A percentile compares a stretch with the other conserved stretches of the same genome.
These are phyloP conservation scores for Pachyrhizus erosus DNA, from an alignment of 306 rosid species.

Conservation along the genomic window DNA sequence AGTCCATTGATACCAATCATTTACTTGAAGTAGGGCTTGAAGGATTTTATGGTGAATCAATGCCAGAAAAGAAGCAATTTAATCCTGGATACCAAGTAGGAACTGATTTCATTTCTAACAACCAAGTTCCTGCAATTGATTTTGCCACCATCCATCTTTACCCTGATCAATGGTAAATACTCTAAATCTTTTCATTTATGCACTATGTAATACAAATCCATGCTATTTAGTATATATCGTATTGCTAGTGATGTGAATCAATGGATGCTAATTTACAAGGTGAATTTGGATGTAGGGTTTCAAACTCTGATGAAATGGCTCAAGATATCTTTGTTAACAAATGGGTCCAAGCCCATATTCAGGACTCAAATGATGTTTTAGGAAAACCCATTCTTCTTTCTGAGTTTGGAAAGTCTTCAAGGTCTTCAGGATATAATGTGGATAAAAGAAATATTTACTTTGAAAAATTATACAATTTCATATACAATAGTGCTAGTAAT, in stretches of 20 bases:
- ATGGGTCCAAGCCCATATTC: constrained; percentile 39
- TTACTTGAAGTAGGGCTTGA: constrained; percentile 52
- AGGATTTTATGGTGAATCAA: constrained; percentile 54
- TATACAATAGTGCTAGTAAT: constrained; percentile 12
- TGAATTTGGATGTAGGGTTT: constrained; percentile 23
- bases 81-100: constrained; percentile 49
- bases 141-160: constrained; percentile 55
- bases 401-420: constrained; percentile 55
- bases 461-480: constrained; percentile 11
- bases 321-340: constrained; percentile 24
- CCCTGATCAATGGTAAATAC: constrained; percentile 51
- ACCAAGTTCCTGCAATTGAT: constrained; percentile 48
- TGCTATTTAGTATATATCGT: neutral
- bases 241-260: neutral
- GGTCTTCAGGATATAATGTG: constrained; percentile 10
- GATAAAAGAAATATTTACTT: constrained; percentile 44
- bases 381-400: constrained; percentile 40
- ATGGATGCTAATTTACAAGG: neutral
- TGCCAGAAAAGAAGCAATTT: constrained; percentile 32
- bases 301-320: neutral
- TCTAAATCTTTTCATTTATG: neutral
- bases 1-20: constrained; percentile 53
- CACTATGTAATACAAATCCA: neutral
- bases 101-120: constrained; percentile 61
- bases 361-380: constrained; percentile 20